These are phyloP conservation scores for Oligophagozyma castellii DNA, from an alignment of 1,139 yeast genomes.

Conservation along the genomic window DNA sequence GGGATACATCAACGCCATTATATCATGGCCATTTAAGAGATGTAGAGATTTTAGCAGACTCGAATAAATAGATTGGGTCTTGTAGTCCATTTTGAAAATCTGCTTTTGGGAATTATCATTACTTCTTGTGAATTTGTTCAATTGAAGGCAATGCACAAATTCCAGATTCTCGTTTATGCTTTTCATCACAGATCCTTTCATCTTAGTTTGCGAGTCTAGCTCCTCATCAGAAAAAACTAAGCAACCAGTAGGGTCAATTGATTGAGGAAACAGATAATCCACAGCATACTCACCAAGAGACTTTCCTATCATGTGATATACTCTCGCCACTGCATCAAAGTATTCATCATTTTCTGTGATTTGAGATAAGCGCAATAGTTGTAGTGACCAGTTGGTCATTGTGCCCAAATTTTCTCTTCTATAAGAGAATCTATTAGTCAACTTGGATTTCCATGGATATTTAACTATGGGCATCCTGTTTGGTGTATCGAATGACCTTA, in stretches of 20 bases:
- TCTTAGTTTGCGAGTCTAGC: conserved; percentile 22
- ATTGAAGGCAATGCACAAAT: conserved; percentile 21
- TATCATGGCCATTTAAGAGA: conserved; percentile 7
- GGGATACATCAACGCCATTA: conserved; percentile 3
- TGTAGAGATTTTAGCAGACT: conserved; percentile 6
- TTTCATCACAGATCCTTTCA: conserved; percentile 23
- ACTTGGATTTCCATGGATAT: conserved; percentile 40
- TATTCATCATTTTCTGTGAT: conserved; percentile 46
- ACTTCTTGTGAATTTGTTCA: conserved; percentile 4
- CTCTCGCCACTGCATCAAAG: conserved; percentile 32
- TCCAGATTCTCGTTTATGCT: conserved; percentile 20
- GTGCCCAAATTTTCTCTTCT: conserved; percentile 46
- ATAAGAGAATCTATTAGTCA: conserved; percentile 34
- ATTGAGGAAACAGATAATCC: conserved; percentile 32
- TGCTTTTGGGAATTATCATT: conserved; percentile 3
- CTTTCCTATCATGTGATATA: conserved; percentile 29
- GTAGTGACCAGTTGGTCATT: conserved; percentile 54
- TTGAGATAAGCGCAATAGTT: conserved; percentile 54
- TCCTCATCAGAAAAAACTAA: conserved; percentile 20
- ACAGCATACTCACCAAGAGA: conserved; percentile 24
- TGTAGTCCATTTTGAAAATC: conserved; percentile 2
- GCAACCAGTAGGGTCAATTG: conserved; percentile 40
- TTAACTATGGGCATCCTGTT: conserved; percentile 55
- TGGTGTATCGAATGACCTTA: conserved; percentile 61
- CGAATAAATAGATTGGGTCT: conserved; percentile 3